Conservation (phyloP, 1,139 yeast species). For the Pichia sp. region DNA sequence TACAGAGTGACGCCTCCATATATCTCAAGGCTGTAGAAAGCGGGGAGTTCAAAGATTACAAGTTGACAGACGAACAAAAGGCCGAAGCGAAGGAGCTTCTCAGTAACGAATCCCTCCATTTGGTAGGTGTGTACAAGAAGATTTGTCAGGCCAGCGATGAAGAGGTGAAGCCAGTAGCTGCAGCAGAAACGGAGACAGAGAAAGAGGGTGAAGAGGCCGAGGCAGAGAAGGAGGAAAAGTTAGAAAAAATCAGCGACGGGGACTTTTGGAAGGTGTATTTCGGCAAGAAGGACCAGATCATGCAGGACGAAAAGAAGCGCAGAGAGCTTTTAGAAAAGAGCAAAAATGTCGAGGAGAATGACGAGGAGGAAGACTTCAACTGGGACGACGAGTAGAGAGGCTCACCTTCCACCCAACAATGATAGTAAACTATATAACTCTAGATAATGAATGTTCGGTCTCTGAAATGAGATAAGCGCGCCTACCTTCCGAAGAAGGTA, state of each 20-base stretch:
- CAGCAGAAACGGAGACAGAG: neutral
- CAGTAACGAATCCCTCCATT: constrained; percentile 43
- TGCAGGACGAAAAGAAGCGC: constrained; percentile 63
- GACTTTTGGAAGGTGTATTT: constrained; percentile 78
- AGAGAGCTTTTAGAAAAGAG: constrained; percentile 51
- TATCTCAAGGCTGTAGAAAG: constrained; percentile 33
- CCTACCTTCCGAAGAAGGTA: constrained; percentile 4
- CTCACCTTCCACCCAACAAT: neutral
- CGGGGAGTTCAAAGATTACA: constrained; percentile 28
- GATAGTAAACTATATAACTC: neutral
- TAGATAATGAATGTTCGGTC: neutral
- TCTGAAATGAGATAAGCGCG: constrained; percentile 7
- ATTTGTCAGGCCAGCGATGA: constrained; percentile 51
- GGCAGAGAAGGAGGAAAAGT: neutral
- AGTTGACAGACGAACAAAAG: constrained; percentile 30
- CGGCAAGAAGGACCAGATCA: constrained; percentile 49
- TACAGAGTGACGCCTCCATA: constrained; percentile 46
- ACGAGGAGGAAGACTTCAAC: constrained; percentile 44
- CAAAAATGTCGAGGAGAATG: constrained; percentile 57
- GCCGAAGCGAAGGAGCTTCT: constrained; percentile 44
- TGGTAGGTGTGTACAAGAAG: constrained; percentile 55
- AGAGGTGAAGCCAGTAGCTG: constrained; percentile 25
- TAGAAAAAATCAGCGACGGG: constrained; percentile 43
- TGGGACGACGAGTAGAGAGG: constrained; percentile 21
- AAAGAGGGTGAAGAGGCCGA: constrained; percentile 24